Percentiles rank a stretch among this genome's conserved stretches.
phyloP scores from a whole-genome alignment of 1,284 basidiomycete species.

The Leccinum variabile region DNA sequence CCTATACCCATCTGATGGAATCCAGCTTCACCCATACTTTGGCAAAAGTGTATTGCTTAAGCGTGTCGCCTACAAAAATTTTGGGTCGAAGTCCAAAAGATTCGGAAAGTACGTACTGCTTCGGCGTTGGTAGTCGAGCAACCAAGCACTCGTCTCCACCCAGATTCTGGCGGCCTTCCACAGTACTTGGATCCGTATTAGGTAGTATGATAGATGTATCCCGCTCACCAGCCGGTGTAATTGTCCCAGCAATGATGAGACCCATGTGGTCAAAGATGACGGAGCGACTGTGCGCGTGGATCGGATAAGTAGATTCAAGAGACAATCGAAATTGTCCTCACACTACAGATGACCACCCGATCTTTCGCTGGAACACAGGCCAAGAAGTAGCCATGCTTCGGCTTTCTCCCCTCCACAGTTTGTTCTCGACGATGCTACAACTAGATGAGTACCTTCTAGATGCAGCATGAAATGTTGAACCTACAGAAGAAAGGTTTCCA shows the following conservation, averaged over 20 bases:
- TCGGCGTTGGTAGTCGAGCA: conserved; percentile 54
- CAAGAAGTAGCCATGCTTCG: conserved; percentile 56
- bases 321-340: conserved; percentile 38
- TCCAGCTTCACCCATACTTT: conserved; percentile 54
- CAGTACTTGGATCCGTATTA: conserved; percentile 44
- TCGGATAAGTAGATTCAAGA: conserved; percentile 16
- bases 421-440: conserved; percentile 67
- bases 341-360: conserved; percentile 65
- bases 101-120: conserved; percentile 40
- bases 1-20: conserved; percentile 64
- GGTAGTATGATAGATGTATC: conserved; percentile 49
- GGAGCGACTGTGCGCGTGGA: conserved; percentile 37
- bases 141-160: conserved; percentile 70
- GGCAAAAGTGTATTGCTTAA: conserved; percentile 43
- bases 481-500: conserved; percentile 69
- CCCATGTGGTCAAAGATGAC: conserved; percentile 58
- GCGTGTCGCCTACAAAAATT: conserved; percentile 27
- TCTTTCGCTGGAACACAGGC: conserved; percentile 55
- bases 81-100: conserved; percentile 11
- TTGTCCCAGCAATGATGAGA: conserved; percentile 46
- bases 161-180: conserved; percentile 58
- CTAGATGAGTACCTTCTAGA: conserved; percentile 14
- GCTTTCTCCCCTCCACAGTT: conserved; percentile 67
- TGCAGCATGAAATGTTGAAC: conserved; percentile 8
- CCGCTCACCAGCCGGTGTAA: conserved; percentile 19